These are phyloP conservation scores for Trichoderma sp. DNA, from an alignment of 2,329 filamentous ascomycete genomes.

Conservation along the genomic window DNA sequence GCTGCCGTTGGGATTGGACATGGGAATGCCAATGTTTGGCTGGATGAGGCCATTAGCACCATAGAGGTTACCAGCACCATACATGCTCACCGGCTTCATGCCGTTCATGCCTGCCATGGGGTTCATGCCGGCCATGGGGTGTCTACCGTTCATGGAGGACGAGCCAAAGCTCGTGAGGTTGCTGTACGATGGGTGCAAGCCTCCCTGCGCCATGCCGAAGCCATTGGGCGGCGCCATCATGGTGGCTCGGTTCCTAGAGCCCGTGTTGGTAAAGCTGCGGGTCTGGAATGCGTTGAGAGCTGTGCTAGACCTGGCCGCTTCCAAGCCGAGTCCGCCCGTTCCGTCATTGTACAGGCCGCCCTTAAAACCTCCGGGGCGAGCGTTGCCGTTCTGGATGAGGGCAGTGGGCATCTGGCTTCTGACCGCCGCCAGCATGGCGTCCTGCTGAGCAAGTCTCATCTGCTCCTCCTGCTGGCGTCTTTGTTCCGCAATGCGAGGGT, in stretches of 20 bases:
- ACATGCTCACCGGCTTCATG: constrained; percentile 23
- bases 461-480: constrained; percentile 45
- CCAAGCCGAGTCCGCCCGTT: constrained; percentile 39
- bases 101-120: constrained; percentile 22
- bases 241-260: constrained; percentile 34
- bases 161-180: constrained; percentile 28
- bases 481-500: constrained; percentile 43
- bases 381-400: constrained; percentile 35
- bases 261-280: constrained; percentile 28
- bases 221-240: constrained; percentile 24
- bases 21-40: constrained; percentile 29
- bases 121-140: constrained; percentile 11
- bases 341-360: constrained; percentile 59
- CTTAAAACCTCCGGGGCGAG: constrained; percentile 49
- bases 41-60: constrained; percentile 29
- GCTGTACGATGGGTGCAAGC: constrained; percentile 31
- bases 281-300: constrained; percentile 27
- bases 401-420: constrained; percentile 52
- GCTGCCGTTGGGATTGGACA: constrained; percentile 29
- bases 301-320: constrained; percentile 31
- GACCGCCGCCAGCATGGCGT: constrained; percentile 51
- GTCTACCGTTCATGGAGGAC: constrained; percentile 16
- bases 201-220: constrained; percentile 27
- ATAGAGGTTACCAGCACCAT: constrained; percentile 31
- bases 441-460: constrained; percentile 42